Conservation (phyloP, 2,329 filamentous ascomycete species). For the Fusarium sp. region DNA sequence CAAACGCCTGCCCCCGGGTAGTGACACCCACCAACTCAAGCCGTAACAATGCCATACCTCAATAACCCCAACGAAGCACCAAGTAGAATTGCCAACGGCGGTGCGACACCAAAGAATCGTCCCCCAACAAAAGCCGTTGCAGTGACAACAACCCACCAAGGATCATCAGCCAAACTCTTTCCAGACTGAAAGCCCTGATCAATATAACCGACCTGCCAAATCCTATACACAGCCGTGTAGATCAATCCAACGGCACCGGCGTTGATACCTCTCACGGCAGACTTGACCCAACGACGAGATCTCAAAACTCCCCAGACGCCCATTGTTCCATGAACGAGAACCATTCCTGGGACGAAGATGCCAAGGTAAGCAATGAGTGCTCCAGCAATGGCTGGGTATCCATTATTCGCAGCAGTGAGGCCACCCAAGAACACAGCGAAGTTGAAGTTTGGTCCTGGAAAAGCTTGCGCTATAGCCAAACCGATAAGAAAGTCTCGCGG, state of each 20-base stretch:
- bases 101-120: not conserved
- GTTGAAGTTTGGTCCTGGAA: constrained; percentile 64
- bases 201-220: constrained; percentile 72
- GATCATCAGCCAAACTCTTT: constrained; percentile 66
- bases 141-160: constrained; percentile 73
- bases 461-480: constrained; percentile 76
- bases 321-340: constrained; percentile 63
- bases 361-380: constrained; percentile 64
- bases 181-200: constrained; percentile 61
- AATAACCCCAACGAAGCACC: constrained; percentile 15
- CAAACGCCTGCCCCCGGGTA: fast-evolving
- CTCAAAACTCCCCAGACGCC: constrained; percentile 67
- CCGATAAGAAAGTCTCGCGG: constrained; percentile 79
- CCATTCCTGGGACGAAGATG: constrained; percentile 64
- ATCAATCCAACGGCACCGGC: constrained; percentile 70
- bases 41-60: constrained; percentile 6
- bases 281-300: constrained; percentile 58
- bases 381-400: constrained; percentile 56
- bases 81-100: not conserved
- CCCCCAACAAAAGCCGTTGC: constrained; percentile 49
- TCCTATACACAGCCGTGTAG: constrained; percentile 72
- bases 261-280: constrained; percentile 66
- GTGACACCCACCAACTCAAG: fast-evolving
- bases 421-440: constrained; percentile 70
- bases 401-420: constrained; percentile 57